Evolutionary conservation across 176 grass and related monocot genomes (phyloP).

Genomic region (Rhynchospora tenuis): DNA sequence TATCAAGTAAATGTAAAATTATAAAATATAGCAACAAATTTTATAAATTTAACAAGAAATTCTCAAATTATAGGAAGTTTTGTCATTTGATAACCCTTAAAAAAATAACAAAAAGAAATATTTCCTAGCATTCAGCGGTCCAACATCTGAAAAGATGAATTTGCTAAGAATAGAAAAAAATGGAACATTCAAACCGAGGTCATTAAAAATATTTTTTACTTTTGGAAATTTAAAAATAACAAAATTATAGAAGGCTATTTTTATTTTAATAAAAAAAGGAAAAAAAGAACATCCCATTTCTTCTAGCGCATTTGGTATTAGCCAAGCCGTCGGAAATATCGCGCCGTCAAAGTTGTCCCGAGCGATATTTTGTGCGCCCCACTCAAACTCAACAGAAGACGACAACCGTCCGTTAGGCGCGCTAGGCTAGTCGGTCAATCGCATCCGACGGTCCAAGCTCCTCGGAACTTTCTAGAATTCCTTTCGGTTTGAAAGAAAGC

Average conservation of each 20-base stretch:
- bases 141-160: neutral
- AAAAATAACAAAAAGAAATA: too few relatives aligned
- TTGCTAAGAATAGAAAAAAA: neutral
- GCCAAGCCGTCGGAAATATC: neutral
- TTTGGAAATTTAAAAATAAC: neutral
- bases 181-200: neutral
- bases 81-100: too few relatives aligned
- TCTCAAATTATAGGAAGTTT: too few relatives aligned
- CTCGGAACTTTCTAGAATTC: constrained; percentile 44
- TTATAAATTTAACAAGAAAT: too few relatives aligned
- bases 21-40: too few relatives aligned
- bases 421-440: neutral
- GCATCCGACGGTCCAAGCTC: constrained; percentile 16
- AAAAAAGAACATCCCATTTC: neutral
- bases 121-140: neutral
- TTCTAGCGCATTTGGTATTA: too few relatives aligned
- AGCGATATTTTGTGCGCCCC: neutral
- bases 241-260: neutral
- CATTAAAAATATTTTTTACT: neutral
- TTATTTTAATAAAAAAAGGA: neutral
- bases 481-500: neutral
- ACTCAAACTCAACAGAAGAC: neutral
- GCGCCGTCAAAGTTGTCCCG: constrained; percentile 12
- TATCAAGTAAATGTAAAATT: too few relatives aligned
- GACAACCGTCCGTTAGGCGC: neutral